Percentiles rank a stretch among this genome's conserved stretches.
phyloP scores from a whole-genome alignment of 768 basidiomycete species.

The Leccinum arenicola region DNA sequence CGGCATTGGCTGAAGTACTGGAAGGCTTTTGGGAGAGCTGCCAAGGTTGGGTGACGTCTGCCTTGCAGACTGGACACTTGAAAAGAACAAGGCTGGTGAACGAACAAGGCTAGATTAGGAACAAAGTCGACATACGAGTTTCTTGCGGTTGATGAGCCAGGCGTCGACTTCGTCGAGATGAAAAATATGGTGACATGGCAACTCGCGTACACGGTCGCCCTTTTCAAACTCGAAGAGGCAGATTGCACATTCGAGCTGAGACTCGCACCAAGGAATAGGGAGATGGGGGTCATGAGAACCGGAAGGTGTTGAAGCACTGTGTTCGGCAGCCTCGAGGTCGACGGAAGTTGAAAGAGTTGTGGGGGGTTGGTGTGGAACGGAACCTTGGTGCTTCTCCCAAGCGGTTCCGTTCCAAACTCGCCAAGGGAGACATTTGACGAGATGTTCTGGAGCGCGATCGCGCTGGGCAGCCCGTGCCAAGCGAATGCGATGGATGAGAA shows the following conservation, averaged over 20 bases:
- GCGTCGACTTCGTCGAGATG: slow-evolving; percentile 89
- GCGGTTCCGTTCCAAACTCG: slow-evolving; percentile 76
- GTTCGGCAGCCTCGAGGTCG: slow-evolving; percentile 40
- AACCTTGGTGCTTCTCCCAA: slow-evolving; percentile 72
- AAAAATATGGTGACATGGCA: slow-evolving; percentile 95
- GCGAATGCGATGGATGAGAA: slow-evolving; percentile 86
- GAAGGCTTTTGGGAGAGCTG: slow-evolving; percentile 19
- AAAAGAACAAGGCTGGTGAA: neutral
- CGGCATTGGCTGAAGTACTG: slow-evolving; percentile 1
- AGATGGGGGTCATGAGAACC: slow-evolving; percentile 26
- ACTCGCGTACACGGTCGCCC: slow-evolving; percentile 86
- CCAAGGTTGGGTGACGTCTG: slow-evolving; percentile 77
- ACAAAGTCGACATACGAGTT: slow-evolving; percentile 60
- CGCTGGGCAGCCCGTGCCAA: slow-evolving; percentile 77
- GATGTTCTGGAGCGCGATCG: slow-evolving; percentile 78
- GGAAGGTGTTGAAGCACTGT: slow-evolving; percentile 19
- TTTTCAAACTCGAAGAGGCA: slow-evolving; percentile 84
- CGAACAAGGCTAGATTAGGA: slow-evolving; percentile 2
- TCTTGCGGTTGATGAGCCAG: slow-evolving; percentile 92
- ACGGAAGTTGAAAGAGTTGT: slow-evolving; percentile 19
- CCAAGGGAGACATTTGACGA: slow-evolving; percentile 79
- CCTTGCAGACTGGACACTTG: slow-evolving; percentile 90
- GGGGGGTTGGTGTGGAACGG: slow-evolving; percentile 26
- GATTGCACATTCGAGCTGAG: slow-evolving; percentile 87
- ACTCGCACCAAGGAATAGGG: slow-evolving; percentile 72